A percentile compares a stretch with the other conserved stretches of the same genome.
Conservation (phyloP, 768 basidiomycete species). For the Psilocybe tampanensis region DNA sequence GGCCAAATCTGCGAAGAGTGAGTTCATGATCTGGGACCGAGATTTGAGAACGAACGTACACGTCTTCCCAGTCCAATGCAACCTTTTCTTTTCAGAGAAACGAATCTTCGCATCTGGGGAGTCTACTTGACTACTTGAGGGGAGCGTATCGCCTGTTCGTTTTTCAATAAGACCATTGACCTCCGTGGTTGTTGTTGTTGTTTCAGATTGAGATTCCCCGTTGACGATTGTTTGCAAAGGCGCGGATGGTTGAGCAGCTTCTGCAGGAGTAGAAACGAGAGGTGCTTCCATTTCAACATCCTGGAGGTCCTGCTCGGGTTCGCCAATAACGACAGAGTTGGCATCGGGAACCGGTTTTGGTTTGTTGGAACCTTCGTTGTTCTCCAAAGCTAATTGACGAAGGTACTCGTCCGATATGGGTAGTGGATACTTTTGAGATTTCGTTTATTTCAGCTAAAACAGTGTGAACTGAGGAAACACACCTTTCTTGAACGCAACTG, state of each 20-base stretch:
- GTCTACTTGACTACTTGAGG: slow-evolving; percentile 42
- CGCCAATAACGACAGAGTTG: slow-evolving; percentile 33
- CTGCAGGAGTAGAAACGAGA: not conserved
- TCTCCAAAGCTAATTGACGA: slow-evolving; percentile 45
- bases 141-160: slow-evolving; percentile 35
- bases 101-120: slow-evolving; percentile 71
- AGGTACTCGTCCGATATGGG: slow-evolving; percentile 68
- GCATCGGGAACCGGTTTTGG: slow-evolving; percentile 21
- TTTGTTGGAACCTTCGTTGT: slow-evolving; percentile 28
- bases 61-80: slow-evolving; percentile 86
- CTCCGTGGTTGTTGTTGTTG: slow-evolving; percentile 11
- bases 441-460: slow-evolving; percentile 4
- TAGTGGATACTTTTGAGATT: slow-evolving; percentile 53
- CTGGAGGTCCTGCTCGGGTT: slow-evolving; percentile 43
- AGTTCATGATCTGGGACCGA: not conserved
- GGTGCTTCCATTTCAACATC: slow-evolving; percentile 20
- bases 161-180: slow-evolving; percentile 25
- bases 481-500: slow-evolving; percentile 73
- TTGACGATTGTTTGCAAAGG: not conserved
- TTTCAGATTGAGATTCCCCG: slow-evolving; percentile 1
- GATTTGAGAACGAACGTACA: slow-evolving; percentile 48
- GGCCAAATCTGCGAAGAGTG: slow-evolving; percentile 34
- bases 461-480: slow-evolving; percentile 9
- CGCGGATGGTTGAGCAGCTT: not conserved
- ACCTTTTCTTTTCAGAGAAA: slow-evolving; percentile 81